Percentiles rank a stretch among this genome's conserved stretches.
Evolutionary conservation across 2,329 filamentous ascomycete species (phyloP).

Genomic region (Capronia coronata): DNA sequence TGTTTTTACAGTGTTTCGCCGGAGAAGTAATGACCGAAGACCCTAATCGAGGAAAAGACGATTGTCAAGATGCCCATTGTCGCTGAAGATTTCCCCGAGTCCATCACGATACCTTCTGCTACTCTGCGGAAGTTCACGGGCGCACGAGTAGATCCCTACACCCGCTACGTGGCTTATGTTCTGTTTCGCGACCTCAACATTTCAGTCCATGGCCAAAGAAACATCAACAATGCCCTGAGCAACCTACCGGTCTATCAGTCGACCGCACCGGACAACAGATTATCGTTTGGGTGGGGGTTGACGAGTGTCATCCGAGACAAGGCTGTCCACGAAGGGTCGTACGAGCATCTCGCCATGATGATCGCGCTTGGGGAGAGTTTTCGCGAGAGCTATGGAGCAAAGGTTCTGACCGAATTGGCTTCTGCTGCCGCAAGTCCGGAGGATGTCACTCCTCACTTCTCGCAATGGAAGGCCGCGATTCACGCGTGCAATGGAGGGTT

Average conservation of each 20-base stretch:
- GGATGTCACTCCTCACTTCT: slow-evolving; percentile 24
- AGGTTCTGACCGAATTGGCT: slow-evolving; percentile 19
- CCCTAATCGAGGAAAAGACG: not conserved
- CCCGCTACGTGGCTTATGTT: slow-evolving; percentile 18
- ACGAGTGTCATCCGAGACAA: slow-evolving; percentile 21
- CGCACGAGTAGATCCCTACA: slow-evolving; percentile 22
- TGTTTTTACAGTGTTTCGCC: no score
- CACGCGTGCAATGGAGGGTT: slow-evolving; percentile 23
- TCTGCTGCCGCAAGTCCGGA: slow-evolving; percentile 11
- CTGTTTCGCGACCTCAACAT: slow-evolving; percentile 23
- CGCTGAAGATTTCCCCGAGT: slow-evolving; percentile 7
- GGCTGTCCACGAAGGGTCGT: slow-evolving; percentile 20
- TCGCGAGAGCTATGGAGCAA: slow-evolving; percentile 22
- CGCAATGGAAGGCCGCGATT: slow-evolving; percentile 20
- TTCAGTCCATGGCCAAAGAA: slow-evolving; percentile 21
- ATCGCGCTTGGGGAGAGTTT: slow-evolving; percentile 23
- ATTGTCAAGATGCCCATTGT: slow-evolving; percentile 9
- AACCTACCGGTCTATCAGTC: slow-evolving; percentile 20
- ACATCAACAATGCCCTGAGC: slow-evolving; percentile 22
- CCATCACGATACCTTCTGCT: slow-evolving; percentile 8
- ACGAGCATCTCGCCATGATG: slow-evolving; percentile 25
- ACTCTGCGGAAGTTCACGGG: slow-evolving; percentile 14
- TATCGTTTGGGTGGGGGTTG: slow-evolving; percentile 24
- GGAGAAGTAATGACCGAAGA: no score
- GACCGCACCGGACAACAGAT: slow-evolving; percentile 13